phyloP scores from a whole-genome alignment of 2,329 filamentous ascomycete genomes.

The Microdochium trichocladiopsis region DNA sequence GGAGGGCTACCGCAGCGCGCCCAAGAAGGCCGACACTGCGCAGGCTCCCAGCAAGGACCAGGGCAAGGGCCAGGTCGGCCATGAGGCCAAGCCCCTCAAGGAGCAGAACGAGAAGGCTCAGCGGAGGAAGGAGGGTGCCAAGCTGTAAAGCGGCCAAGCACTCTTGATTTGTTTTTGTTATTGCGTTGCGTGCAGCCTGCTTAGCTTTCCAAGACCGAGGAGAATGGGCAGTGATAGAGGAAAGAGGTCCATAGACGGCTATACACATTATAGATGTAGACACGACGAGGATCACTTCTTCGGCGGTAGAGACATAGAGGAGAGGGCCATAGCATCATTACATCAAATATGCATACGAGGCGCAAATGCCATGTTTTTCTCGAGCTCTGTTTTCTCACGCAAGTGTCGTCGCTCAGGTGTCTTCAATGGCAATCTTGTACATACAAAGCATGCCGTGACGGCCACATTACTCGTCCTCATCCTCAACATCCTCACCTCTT shows the following conservation, averaged over 20 bases:
- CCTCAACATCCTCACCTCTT: constrained; percentile 7
- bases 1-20: constrained; percentile 25
- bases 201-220: too few species aligned
- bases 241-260: not conserved
- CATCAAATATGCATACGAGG: not conserved
- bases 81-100: constrained; percentile 31
- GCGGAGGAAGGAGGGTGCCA: constrained; percentile 23
- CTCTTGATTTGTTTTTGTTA: not conserved
- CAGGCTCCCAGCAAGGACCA: constrained; percentile 21
- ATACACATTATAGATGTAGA: not conserved
- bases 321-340: not conserved
- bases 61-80: constrained; percentile 16
- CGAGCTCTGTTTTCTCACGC: too few species aligned
- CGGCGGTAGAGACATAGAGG: not conserved
- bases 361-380: too few species aligned
- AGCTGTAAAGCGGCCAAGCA: constrained; percentile 18
- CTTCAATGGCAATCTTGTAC: too few species aligned
- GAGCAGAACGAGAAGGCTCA: constrained; percentile 25
- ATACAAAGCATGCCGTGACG: too few species aligned
- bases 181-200: too few species aligned
- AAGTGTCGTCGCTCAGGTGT: too few species aligned
- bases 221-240: too few species aligned
- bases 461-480: too few species aligned
- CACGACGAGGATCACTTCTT: not conserved
- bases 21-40: constrained; percentile 21